Percentiles rank a stretch among this genome's conserved stretches.
Conservation (phyloP, 441 rosid species). For the Brassica balearica region DNA sequence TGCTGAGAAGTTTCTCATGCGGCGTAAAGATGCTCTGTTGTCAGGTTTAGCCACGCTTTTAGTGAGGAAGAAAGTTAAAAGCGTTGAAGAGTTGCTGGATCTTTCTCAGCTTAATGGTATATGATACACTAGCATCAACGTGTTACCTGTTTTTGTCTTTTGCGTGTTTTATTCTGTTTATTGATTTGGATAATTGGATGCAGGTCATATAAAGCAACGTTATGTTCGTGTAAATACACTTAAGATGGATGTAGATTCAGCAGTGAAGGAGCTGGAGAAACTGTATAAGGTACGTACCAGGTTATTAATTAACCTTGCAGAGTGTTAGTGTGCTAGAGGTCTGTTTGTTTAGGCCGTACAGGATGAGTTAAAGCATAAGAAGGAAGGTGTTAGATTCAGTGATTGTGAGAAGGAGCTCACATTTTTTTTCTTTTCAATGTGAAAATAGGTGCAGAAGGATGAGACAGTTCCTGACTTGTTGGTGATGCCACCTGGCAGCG, state of each 20-base stretch:
- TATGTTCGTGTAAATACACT: slow-evolving; percentile 88
- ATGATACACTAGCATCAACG: slow-evolving; percentile 15
- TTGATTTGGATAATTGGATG: not conserved
- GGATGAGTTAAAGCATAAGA: not conserved
- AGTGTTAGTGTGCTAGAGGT: not conserved
- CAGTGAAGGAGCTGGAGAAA: slow-evolving; percentile 64
- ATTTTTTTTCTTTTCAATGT: not conserved
- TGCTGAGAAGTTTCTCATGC: slow-evolving; percentile 76
- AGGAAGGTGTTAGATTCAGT: slow-evolving; percentile 16
- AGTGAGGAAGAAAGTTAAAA: slow-evolving; percentile 66
- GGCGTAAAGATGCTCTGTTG: slow-evolving; percentile 56
- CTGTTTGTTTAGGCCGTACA: slow-evolving; percentile 18
- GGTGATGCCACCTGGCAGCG: slow-evolving; percentile 78
- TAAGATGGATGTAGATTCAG: slow-evolving; percentile 71
- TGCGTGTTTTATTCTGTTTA: not conserved
- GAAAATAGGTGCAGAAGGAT: slow-evolving; percentile 76
- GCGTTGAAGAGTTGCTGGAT: slow-evolving; percentile 60
- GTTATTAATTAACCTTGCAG: too few relatives aligned
- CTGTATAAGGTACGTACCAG: slow-evolving; percentile 54
- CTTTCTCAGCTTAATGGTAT: slow-evolving; percentile 63
- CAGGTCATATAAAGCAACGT: slow-evolving; percentile 77
- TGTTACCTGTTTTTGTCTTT: not conserved
- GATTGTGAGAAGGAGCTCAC: not conserved
- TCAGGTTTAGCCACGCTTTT: slow-evolving; percentile 67
- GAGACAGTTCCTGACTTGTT: slow-evolving; percentile 73